Conservation (phyloP, 2,329 filamentous ascomycete genomes). For the Leptographium lundbergii region DNA sequence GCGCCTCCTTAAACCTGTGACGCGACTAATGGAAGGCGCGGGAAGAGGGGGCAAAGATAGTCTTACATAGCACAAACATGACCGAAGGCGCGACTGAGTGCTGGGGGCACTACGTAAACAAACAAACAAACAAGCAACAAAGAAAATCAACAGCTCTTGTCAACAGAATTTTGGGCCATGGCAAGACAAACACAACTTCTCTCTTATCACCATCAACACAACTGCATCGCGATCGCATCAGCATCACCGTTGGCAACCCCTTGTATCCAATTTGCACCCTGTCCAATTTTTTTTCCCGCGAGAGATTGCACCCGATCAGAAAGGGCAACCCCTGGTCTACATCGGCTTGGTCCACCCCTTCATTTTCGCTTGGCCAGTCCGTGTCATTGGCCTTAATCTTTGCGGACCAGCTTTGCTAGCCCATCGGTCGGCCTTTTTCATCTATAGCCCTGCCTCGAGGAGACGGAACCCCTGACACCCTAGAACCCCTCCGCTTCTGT, state of each 20-base stretch:
- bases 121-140: neutral
- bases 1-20: neutral
- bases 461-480: neutral
- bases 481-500: neutral
- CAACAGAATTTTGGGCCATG: neutral
- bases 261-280: constrained; percentile 6
- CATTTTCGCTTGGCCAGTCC: neutral
- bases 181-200: neutral
- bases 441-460: neutral
- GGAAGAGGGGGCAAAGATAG: neutral
- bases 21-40: neutral
- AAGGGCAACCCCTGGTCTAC: neutral
- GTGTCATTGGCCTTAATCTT: constrained; percentile 1
- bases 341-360: neutral
- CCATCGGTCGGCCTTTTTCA: neutral
- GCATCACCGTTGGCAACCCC: neutral
- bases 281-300: constrained; percentile 14
- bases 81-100: neutral
- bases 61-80: neutral
- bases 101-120: neutral
- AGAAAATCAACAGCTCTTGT: neutral
- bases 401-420: neutral
- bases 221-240: constrained; percentile 6
- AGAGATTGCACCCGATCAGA: constrained; percentile 18
- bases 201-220: neutral